Base-by-base conservation (phyloP, 2,329 filamentous ascomycete genomes). In the Sodiomyces alkalinus region DNA sequence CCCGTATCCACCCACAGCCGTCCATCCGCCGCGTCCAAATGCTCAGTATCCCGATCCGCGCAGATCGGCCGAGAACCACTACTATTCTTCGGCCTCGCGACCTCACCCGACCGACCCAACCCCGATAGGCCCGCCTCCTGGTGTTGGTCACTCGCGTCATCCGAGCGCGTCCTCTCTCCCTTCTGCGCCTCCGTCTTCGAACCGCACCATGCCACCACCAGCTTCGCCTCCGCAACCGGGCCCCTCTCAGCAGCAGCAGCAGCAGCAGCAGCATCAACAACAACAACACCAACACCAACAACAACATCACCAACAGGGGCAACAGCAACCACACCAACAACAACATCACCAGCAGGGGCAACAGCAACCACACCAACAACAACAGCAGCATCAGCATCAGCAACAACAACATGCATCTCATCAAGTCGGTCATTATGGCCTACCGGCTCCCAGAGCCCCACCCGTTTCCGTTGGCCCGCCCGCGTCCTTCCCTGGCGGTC, bases 161-260 rank as follows among this genome's bases (percentile, higher is more conserved):
- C 57, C 52, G 30, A 60, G 53, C 44, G 40, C 58, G n/a, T 57
- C 60, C 7, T 60, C 59, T 22, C 47, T 61, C 31, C 46, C 54
- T 14, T 48, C 58, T 14, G 45, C 48, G 7, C 44, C 44, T 5
- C 39, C 49, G 4, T 32, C 43, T 3, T 40, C 52, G 38, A 52
- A 48, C 43, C 58, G 55, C 39, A 45, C 48, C 22, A 64, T 64
- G 58, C 57, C 60, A 30, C 61, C 60, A 20, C 56, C 54, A 7
- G 50, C 45, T 25, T 62, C 60, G 32, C 59, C 62, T 36, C 54
- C 56, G 20, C 52, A 52, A 29, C 49, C 43, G 34, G 46, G 50
- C 33, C 34, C 36, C 34, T 45, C 41, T 30, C 47, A 43, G 19
- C 47, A 41, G 21, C 43, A 45, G 4, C 43, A 42, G n/a, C 43